Evolutionary conservation across 2,329 filamentous ascomycete genomes (phyloP).

Genomic region (Sporothrix luriei): DNA sequence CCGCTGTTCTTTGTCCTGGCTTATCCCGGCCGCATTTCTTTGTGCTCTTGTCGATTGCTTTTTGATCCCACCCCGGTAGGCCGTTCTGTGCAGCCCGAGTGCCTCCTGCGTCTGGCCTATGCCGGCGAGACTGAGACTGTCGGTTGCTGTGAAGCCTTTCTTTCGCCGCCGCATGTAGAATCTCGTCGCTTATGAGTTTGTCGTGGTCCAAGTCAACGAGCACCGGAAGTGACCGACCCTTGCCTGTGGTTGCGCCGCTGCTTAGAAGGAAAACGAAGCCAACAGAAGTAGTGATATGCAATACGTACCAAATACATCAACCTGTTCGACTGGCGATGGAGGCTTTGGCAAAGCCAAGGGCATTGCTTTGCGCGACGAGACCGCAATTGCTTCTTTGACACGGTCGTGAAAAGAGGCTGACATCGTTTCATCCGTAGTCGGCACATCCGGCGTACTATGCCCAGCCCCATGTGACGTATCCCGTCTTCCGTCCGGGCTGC

Average conservation of each 20-base stretch:
- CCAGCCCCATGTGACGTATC: neutral
- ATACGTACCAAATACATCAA: neutral
- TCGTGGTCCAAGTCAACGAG: slow-evolving; percentile 25
- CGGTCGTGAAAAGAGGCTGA: neutral
- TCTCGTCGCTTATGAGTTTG: slow-evolving; percentile 29
- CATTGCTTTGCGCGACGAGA: neutral
- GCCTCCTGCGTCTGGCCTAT: neutral
- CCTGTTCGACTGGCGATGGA: neutral
- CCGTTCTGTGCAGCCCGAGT: neutral
- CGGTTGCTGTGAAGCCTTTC: neutral
- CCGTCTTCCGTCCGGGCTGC: neutral
- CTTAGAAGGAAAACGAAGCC: neutral
- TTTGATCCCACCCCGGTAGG: neutral
- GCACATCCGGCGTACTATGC: too few species aligned
- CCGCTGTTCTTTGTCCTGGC: neutral
- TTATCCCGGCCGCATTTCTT: neutral
- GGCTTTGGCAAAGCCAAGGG: too few species aligned
- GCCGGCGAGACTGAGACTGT: neutral
- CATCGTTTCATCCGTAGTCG: neutral
- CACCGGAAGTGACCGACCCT: neutral
- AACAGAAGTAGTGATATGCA: neutral
- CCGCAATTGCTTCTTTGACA: slow-evolving; percentile 6
- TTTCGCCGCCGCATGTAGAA: neutral
- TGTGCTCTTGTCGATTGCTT: neutral
- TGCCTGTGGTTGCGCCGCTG: neutral